Evolutionary conservation across 2,329 filamentous ascomycete genomes (phyloP).

Genomic region (Colletotrichum tabaci): DNA sequence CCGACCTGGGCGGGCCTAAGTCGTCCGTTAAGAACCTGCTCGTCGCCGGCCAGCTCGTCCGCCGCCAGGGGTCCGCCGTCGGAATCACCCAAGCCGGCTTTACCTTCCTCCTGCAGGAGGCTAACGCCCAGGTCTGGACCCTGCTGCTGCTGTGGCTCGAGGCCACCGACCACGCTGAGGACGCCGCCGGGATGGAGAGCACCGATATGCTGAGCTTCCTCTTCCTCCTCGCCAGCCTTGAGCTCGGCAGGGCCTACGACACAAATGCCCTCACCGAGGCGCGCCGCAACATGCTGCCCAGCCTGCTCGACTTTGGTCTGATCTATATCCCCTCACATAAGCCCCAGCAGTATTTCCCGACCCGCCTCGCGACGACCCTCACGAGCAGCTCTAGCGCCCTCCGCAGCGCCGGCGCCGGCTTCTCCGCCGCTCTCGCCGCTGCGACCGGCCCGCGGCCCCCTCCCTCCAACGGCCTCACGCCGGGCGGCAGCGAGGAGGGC

Average conservation of each 20-base stretch:
- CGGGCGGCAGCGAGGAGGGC: conserved; percentile 57
- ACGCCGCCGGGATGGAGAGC: conserved; percentile 80
- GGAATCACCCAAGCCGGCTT: conserved; percentile 95
- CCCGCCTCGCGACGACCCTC: conserved; percentile 92
- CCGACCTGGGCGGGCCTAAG: conserved; percentile 69
- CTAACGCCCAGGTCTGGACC: conserved; percentile 98
- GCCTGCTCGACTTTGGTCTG: conserved; percentile 92
- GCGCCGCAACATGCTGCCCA: conserved; percentile 89
- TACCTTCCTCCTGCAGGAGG: conserved; percentile 93
- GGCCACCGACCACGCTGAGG: conserved; percentile 75
- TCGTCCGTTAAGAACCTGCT: conserved; percentile 88
- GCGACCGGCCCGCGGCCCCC: conserved; percentile 51
- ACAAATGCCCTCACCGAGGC: conserved; percentile 86
- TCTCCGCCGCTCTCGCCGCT: conserved; percentile 75
- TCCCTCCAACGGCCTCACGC: conserved; percentile 52
- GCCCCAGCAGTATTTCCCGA: conserved; percentile 84
- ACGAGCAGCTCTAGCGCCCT: conserved; percentile 81
- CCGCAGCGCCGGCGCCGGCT: conserved; percentile 77
- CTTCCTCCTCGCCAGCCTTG: conserved; percentile 93
- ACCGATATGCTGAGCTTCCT: conserved; percentile 97
- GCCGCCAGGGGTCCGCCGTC: conserved; percentile 65
- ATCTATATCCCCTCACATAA: conserved; percentile 79
- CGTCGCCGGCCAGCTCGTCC: conserved; percentile 84
- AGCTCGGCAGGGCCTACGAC: conserved; percentile 92
- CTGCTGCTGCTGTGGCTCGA: conserved; percentile 94